Conservation (phyloP, 352 stramenopile genomes). For the Blastocystis sp. region DNA sequence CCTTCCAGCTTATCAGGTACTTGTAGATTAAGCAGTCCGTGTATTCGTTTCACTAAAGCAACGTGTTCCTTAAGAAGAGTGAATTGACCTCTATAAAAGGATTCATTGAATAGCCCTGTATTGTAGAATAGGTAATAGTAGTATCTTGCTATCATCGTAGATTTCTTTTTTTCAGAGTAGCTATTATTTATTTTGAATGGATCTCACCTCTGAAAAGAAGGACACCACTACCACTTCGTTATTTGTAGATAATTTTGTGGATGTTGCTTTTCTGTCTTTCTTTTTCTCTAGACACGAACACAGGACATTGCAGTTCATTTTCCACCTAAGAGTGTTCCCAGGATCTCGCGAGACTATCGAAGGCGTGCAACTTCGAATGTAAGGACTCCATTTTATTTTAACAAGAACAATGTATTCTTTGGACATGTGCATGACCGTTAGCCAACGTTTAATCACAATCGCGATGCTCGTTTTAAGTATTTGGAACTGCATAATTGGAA, state of each 20-base stretch:
- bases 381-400: neutral
- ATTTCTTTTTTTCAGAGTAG: neutral
- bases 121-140: too few species aligned
- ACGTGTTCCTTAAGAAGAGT: neutral
- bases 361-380: slow-evolving; percentile 3
- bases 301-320: slow-evolving; percentile 14
- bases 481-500: slow-evolving; percentile 17
- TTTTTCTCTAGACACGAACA: neutral
- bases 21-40: neutral
- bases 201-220: neutral
- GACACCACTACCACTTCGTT: neutral
- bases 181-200: neutral
- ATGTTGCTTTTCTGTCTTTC: neutral
- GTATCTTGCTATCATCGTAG: too few species aligned
- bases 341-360: neutral
- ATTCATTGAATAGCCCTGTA: too few species aligned
- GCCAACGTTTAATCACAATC: neutral
- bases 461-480: neutral
- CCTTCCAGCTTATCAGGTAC: too few species aligned
- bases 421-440: neutral
- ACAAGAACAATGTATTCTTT: neutral
- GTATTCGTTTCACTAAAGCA: neutral
- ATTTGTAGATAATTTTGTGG: slow-evolving; percentile 1
- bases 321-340: neutral
- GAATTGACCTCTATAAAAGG: too few species aligned